Percentiles rank a stretch among this genome's conserved stretches.
Conservation (phyloP, 306 rosid genomes). For the Citrullus amarus region DNA sequence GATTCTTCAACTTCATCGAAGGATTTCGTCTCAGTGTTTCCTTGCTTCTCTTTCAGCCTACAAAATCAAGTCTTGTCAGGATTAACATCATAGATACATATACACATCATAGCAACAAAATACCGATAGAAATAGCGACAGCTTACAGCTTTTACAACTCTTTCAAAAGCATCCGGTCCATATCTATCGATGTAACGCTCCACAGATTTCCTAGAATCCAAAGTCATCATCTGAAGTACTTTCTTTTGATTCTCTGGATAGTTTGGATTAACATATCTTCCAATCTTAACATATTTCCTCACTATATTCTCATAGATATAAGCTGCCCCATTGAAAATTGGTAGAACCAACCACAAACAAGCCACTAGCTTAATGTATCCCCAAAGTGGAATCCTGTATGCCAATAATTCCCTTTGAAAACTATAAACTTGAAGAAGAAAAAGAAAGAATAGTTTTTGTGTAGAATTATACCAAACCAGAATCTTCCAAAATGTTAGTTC, state of each 20-base stretch:
- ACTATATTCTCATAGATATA: constrained; percentile 60
- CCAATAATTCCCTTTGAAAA: not conserved
- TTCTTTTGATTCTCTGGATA: constrained; percentile 47
- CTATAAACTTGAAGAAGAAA: not conserved
- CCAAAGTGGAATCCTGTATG: constrained; percentile 71
- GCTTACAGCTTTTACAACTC: constrained; percentile 55
- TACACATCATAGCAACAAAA: not conserved
- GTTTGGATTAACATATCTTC: constrained; percentile 19
- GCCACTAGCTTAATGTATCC: constrained; percentile 59
- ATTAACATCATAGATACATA: not conserved
- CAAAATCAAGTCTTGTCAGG: constrained; percentile 4
- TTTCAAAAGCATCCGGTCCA: constrained; percentile 67
- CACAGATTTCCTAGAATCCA: constrained; percentile 67
- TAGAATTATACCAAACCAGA: constrained; percentile 46
- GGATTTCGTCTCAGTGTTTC: constrained; percentile 31
- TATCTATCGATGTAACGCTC: constrained; percentile 51
- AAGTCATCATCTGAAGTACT: constrained; percentile 69
- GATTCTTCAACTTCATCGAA: not conserved
- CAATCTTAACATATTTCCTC: constrained; percentile 56
- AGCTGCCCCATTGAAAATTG: constrained; percentile 85
- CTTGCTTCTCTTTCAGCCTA: constrained; percentile 87
- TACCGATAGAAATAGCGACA: not conserved
- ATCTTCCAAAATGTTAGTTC: constrained; percentile 60
- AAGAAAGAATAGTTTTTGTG: not conserved
- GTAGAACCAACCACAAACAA: constrained; percentile 80